Conservation (phyloP, 192 early-diverging fungal genomes). For the Gorgonomyces haynaldii region DNA sequence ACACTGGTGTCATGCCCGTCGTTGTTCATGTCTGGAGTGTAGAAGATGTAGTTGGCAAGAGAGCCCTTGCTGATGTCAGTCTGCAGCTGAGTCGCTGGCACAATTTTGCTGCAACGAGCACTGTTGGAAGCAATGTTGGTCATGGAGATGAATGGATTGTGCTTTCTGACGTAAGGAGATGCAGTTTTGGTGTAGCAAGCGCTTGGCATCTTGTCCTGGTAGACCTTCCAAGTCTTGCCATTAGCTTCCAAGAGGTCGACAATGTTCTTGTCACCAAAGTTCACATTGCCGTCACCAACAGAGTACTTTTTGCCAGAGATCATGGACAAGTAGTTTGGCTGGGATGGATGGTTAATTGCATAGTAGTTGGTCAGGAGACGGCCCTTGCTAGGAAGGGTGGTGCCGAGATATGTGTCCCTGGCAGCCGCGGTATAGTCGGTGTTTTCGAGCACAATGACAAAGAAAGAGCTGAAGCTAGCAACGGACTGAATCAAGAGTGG, state of each 20-base stretch:
- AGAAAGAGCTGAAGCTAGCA: constrained; percentile 1
- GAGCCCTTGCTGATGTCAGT: constrained; percentile 25
- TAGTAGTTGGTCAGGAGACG: constrained; percentile 43
- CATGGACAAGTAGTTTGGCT: constrained; percentile 64
- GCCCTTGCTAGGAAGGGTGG: constrained; percentile 20
- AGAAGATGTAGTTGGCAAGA: constrained; percentile 37
- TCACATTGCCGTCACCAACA: background rate
- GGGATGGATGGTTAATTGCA: constrained; percentile 47
- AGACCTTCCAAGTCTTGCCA: constrained; percentile 15
- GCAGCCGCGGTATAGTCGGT: background rate
- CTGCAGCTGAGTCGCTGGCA: constrained; percentile 33
- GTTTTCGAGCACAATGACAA: constrained; percentile 6
- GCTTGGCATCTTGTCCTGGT: constrained; percentile 11
- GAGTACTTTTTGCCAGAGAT: background rate
- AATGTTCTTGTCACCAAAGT: constrained; percentile 3
- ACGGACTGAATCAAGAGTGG: background rate
- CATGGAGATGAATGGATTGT: constrained; percentile 30
- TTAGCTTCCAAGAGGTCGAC: constrained; percentile 15
- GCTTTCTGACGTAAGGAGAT: background rate
- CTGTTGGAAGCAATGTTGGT: constrained; percentile 18
- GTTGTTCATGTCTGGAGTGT: constrained; percentile 43
- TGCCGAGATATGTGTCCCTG: background rate
- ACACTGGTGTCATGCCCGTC: constrained; percentile 47
- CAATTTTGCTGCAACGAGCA: constrained; percentile 40
- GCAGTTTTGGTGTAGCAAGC: background rate